These are phyloP conservation scores for Cadophora malorum DNA, from an alignment of 2,329 filamentous ascomycete species.

Conservation along the genomic window DNA sequence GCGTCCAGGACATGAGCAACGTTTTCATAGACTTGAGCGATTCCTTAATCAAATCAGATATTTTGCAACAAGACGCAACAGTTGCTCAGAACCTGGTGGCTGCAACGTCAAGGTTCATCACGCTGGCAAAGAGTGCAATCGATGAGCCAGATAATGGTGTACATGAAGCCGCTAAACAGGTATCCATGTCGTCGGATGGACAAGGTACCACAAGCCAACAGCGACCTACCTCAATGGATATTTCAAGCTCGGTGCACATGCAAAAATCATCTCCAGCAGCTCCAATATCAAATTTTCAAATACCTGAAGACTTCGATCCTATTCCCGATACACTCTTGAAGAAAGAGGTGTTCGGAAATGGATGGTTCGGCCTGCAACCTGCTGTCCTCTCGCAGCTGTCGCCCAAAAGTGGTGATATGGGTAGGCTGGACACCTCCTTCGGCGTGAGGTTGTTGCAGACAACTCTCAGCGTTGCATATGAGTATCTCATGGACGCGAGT, in stretches of 20 bases:
- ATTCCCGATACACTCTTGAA: background rate
- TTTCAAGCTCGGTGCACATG: background rate
- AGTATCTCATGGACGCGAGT: slow-evolving; percentile 13
- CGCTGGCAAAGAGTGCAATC: slow-evolving; percentile 19
- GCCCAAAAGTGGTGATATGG: background rate
- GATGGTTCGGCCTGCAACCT: slow-evolving; percentile 25
- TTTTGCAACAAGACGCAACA: slow-evolving; percentile 10
- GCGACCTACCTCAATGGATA: background rate
- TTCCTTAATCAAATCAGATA: slow-evolving; percentile 17
- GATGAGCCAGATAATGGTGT: background rate
- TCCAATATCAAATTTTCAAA: background rate
- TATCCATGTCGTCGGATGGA: background rate
- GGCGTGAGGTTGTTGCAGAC: slow-evolving; percentile 17
- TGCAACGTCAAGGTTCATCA: slow-evolving; percentile 20
- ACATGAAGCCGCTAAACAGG: background rate
- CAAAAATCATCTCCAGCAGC: no score
- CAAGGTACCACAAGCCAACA: background rate
- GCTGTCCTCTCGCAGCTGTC: background rate
- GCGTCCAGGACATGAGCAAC: slow-evolving; percentile 27
- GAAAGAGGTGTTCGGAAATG: slow-evolving; percentile 23
- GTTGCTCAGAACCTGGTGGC: slow-evolving; percentile 8
- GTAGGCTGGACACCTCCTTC: background rate
- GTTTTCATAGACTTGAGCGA: slow-evolving; percentile 27
- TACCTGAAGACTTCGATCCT: background rate
- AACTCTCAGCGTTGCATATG: slow-evolving; percentile 23